A percentile compares a stretch with the other conserved stretches of the same genome.
Conservation (phyloP, 345 rosid genomes). For the Rhizophora mangle region DNA sequence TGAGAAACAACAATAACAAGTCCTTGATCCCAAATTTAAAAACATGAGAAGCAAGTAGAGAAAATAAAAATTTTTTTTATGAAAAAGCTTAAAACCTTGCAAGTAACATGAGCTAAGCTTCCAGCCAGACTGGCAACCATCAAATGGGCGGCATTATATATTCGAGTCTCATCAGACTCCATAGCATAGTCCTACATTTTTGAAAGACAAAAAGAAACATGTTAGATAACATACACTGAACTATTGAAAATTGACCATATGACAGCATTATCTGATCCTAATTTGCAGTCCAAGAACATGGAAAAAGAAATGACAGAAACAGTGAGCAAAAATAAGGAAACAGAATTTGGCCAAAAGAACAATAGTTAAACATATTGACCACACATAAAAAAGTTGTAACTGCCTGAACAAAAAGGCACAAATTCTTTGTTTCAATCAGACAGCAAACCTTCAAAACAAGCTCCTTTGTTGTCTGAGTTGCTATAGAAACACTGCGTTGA, state of each 20-base stretch:
- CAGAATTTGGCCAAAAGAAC: neutral
- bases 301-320: neutral
- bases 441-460: constrained; percentile 85
- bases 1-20: neutral
- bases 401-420: neutral
- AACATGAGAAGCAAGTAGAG: constrained; percentile 1
- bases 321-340: neutral
- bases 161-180: constrained; percentile 88
- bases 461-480: constrained; percentile 96
- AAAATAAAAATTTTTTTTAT: neutral
- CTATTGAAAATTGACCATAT: neutral
- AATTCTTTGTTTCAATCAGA: constrained; percentile 9
- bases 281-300: neutral
- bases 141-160: constrained; percentile 89
- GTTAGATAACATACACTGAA: neutral
- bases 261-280: no score
- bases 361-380: neutral
- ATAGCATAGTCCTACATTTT: constrained; percentile 70
- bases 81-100: constrained; percentile 62
- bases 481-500: constrained; percentile 97
- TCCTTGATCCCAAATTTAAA: neutral
- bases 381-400: constrained; percentile 13
- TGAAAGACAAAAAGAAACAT: neutral
- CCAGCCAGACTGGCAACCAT: constrained; percentile 99
- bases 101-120: constrained; percentile 97